Conservation (phyloP, 176 grass and related monocot genomes). For the Chrysopogon serrulatus region DNA sequence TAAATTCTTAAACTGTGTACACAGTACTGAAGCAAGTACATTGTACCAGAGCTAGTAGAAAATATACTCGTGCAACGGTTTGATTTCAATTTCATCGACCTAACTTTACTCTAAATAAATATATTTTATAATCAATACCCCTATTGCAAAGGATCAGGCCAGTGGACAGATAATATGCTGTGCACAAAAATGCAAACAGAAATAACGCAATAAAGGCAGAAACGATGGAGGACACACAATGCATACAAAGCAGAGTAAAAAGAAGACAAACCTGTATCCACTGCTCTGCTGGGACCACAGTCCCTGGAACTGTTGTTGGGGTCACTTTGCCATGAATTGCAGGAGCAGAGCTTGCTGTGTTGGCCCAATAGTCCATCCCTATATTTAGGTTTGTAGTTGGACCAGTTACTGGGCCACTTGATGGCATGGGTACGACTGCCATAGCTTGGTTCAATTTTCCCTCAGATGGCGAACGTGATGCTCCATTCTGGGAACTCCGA, state of each 20-base stretch:
- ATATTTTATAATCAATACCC: neutral
- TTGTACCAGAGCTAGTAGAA: neutral
- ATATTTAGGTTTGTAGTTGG: conserved; percentile 83
- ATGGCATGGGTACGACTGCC: conserved; percentile 51
- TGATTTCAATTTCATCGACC: neutral
- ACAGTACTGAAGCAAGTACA: neutral
- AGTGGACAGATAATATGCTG: neutral
- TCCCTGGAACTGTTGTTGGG: conserved; percentile 36
- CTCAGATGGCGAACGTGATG: conserved; percentile 36
- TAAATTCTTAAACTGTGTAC: neutral
- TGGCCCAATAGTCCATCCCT: conserved; percentile 83
- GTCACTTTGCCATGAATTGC: conserved; percentile 50
- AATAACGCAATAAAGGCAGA: conserved; percentile 10
- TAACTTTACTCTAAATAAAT: neutral
- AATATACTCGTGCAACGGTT: conserved; percentile 1
- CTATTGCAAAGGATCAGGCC: neutral
- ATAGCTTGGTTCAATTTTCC: conserved; percentile 53
- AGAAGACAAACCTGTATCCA: conserved; percentile 70
- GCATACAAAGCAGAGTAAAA: conserved; percentile 12
- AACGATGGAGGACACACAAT: neutral
- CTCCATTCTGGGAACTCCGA: conserved; percentile 68
- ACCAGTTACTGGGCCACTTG: conserved; percentile 49
- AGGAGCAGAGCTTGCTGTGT: conserved; percentile 45
- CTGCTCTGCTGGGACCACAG: conserved; percentile 55
- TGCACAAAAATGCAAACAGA: neutral